Evolutionary conservation across 192 early-diverging fungal genomes (phyloP).

Genomic region (Backusella tuberculispora): DNA sequence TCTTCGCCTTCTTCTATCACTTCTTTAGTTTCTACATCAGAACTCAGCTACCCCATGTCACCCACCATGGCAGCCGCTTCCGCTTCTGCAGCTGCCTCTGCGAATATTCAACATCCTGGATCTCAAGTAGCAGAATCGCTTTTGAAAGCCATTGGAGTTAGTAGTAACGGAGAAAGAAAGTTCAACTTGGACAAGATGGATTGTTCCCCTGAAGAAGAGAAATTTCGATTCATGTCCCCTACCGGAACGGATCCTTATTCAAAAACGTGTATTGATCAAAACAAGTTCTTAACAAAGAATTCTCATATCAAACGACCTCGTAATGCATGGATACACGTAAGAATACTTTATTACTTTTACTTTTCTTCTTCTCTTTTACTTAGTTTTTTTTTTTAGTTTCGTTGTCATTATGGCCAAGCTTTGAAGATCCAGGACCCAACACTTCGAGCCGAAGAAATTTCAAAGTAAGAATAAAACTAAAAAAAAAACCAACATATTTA

Average conservation of each 20-base stretch:
- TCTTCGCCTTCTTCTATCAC: background rate
- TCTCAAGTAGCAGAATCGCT: conserved; percentile 14
- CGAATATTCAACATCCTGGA: conserved; percentile 1
- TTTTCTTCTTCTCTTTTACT: background rate
- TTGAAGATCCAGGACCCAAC: conserved; percentile 43
- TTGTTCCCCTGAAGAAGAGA: conserved; percentile 12
- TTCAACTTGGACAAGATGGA: background rate
- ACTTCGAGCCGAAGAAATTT: conserved; percentile 43
- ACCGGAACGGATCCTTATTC: conserved; percentile 12
- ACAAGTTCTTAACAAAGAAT: conserved; percentile 43
- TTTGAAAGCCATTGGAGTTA: background rate
- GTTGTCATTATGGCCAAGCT: conserved; percentile 47
- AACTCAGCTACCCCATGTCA: conserved; percentile 12
- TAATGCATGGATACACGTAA: conserved; percentile 47
- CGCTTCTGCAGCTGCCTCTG: conserved; percentile 27
- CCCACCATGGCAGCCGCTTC: conserved; percentile 34
- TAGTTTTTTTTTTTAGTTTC: conserved; percentile 24
- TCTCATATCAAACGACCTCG: conserved; percentile 45
- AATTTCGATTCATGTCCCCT: conserved; percentile 10
- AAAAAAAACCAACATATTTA: too few relatives aligned
- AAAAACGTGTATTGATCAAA: conserved; percentile 28
- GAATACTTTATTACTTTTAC: background rate
- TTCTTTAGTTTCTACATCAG: conserved; percentile 3
- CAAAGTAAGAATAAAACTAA: conserved; percentile 34
- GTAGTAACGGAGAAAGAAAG: background rate